Conservation (phyloP, 805 yeast species). For the Suhomyces kilbournensis region DNA sequence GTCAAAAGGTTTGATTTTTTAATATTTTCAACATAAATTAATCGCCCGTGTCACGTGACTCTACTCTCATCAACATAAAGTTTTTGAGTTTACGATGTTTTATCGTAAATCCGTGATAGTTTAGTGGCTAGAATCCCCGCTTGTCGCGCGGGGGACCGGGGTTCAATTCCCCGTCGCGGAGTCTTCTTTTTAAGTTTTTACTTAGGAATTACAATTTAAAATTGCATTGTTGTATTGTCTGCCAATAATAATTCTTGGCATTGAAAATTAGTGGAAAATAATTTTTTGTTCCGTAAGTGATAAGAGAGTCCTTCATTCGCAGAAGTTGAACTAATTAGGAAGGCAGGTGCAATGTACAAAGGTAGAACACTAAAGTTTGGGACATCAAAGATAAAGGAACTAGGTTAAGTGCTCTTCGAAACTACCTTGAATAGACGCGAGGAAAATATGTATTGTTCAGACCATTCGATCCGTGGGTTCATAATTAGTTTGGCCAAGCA, state of each 20-base stretch:
- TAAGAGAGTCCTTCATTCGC: neutral
- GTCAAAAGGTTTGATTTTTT: no score
- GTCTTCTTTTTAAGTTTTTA: neutral
- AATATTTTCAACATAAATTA: no score
- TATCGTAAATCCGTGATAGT: constrained; percentile 2
- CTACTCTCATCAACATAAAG: no score
- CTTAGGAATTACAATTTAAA: neutral
- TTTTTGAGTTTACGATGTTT: neutral
- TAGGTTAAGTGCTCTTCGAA: neutral
- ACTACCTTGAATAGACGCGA: neutral
- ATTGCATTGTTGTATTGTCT: neutral
- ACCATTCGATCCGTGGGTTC: neutral
- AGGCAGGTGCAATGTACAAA: neutral
- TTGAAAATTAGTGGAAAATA: neutral
- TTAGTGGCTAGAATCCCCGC: constrained; percentile 8
- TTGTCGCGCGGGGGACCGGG: constrained; percentile 8
- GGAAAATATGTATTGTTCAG: neutral
- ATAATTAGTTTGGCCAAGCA: neutral
- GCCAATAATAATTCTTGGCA: neutral
- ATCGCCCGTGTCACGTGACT: no score
- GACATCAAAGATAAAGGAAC: neutral
- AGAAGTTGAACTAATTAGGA: neutral
- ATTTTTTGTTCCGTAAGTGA: neutral
- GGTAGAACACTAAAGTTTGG: neutral
- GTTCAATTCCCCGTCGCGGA: constrained; percentile 9